Base-by-base conservation (phyloP, 768 basidiomycete genomes). In the Leccinum subtestaceum region DNA sequence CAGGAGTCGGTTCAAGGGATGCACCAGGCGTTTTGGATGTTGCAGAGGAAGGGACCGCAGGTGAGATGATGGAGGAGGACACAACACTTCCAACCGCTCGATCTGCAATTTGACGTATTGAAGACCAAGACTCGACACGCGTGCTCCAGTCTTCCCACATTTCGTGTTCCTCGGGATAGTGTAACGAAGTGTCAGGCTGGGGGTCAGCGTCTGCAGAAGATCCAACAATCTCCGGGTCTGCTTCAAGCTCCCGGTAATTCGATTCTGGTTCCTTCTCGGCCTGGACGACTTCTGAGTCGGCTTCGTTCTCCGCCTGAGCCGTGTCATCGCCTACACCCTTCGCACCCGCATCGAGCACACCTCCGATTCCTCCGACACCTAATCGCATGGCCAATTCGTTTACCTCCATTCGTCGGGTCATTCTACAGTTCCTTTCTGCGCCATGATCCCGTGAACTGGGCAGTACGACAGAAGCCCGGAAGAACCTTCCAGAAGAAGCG, bases 301-400 rank as follows among this genome's bases (percentile, higher is more conserved):
- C 55, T 21, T 60, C 66, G 25, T 19, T 34, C 5, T 27, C 57
- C 3, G 57, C 60, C 23, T 27, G 27, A 13, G 53, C 50, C 12
- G 31, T 1, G n/a, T 15, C 36, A 12, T 47, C 56, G 5, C 29
- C 54, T 27, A n/a, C 43, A n/a, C 8, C 49, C 31, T 53, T 51
- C 4, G 19, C 15, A 40, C 13, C 65, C 38, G 27, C 52, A 27
- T 84, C 85, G 6, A 92, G 67, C 7, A 76, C 65, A 11, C 92
- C 93, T 10, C 92, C 92, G 7, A 91, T 80, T 0, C 82, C 81
- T 34, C 88, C 89, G 38, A 93, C 78, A 5, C 84, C 92, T 85
- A 92, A 91, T n/a, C 89, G 83, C 80, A 91, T 88, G 0, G 83
- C 86, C 48, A 94, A 74, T 65, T 91, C 87, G 69, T 94, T 94